These are phyloP conservation scores for Fusarium acutatum DNA, from an alignment of 2,329 filamentous ascomycete species.

Conservation along the genomic window DNA sequence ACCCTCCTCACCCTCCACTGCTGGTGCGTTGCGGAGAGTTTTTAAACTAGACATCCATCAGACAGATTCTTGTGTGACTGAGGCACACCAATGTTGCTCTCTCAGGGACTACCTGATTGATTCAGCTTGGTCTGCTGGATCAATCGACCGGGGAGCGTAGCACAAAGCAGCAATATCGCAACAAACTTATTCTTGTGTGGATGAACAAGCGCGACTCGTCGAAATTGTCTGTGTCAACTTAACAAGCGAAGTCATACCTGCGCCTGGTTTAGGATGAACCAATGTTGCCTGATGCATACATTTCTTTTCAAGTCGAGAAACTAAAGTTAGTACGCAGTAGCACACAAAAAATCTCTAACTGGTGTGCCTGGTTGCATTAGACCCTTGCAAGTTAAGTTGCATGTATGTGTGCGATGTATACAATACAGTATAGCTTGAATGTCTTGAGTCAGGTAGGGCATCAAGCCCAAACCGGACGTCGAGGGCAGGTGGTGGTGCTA, in stretches of 20 bases:
- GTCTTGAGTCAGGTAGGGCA: conserved; percentile 27
- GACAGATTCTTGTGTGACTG: conserved; percentile 1
- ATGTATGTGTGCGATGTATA: conserved; percentile 1
- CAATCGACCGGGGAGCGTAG: not conserved
- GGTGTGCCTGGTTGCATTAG: conserved; percentile 19
- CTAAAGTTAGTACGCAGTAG: conserved; percentile 2
- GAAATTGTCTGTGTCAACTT: not conserved
- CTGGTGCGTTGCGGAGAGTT: conserved; percentile 28
- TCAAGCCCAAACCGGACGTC: conserved; percentile 11
- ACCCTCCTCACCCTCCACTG: conserved; percentile 1
- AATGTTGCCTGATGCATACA: not conserved
- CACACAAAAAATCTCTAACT: conserved; percentile 20
- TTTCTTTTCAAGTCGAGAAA: not conserved
- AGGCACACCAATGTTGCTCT: not conserved
- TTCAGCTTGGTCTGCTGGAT: not conserved
- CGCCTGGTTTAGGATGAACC: not conserved
- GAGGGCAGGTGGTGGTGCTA: not conserved
- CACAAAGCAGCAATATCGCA: conserved; percentile 1
- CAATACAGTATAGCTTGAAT: conserved; percentile 10
- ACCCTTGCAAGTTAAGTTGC: conserved; percentile 14
- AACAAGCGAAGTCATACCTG: conserved; percentile 3
- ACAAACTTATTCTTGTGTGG: not conserved
- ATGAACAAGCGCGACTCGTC: conserved; percentile 14
- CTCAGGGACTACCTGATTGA: not conserved
- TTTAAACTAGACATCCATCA: not conserved